Evolutionary conservation across 139 green algal species (phyloP), one percentile per base, ranked within the genome.

Genomic region (Bryopsis sp.): DNA sequence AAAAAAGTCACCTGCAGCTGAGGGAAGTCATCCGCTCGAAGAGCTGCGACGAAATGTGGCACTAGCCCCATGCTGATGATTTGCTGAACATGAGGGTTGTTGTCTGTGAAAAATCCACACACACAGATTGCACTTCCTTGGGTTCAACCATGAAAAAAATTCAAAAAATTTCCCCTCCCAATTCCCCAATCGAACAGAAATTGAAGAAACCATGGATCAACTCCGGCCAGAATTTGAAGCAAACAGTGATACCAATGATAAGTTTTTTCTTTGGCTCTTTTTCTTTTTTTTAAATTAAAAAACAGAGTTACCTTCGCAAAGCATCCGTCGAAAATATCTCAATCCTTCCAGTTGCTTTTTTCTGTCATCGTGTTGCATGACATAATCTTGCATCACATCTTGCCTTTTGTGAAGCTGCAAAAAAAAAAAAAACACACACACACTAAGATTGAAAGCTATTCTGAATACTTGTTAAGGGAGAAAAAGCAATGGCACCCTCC

Each of bases 61-160:
- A 69, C 62, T 5, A 69, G n/a, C 24, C 37, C 62, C 62, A 69
- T 39, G 3, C 54, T 32, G 8, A 69, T 69, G 62, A 69, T 57
- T 19, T 69, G 19, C 37, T 69, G 62, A 38, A 69, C 62, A 54
- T 69, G 62, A n/a, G 62, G 62, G 37, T 69, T 69, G 37, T 69
- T 50, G 54, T 69, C 62, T 69, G 37, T 24, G 43, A 19, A 19
- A 28, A 35, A 31, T 11, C 4, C 26, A 7, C 58, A 15, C 58
- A 24, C 58, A 39, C 58, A 35, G 15, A 65, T 46, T 15, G 4
- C 39, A 43, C 19, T 22, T 26, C 6, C 32, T 35, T 8, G 24
- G 29, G 58, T 50, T 50, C 15, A 15, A 26, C 15, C 15, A 33
- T 39, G 3, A 22, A n/a, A n/a, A n/a, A n/a, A n/a, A n/a, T n/a